Evolutionary conservation across 768 basidiomycete species (phyloP).

Genomic region (Trichaptum fuscoviolaceum): DNA sequence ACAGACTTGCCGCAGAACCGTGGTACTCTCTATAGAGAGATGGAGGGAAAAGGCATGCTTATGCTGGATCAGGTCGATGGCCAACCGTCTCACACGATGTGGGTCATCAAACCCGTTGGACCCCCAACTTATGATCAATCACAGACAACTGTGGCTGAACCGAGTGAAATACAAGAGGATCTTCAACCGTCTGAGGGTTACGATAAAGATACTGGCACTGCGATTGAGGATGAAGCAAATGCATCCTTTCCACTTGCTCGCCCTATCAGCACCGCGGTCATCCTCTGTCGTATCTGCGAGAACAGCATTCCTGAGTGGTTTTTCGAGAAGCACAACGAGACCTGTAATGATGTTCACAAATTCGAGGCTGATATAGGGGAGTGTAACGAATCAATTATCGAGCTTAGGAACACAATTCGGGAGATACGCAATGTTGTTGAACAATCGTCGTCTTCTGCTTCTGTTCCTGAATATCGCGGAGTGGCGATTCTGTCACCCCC

Average conservation of each 20-base stretch:
- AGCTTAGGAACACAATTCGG: conserved; percentile 81
- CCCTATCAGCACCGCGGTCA: conserved; percentile 74
- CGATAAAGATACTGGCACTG: neutral
- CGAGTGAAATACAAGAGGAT: neutral
- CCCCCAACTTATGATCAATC: conserved; percentile 60
- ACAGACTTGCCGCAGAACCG: conserved; percentile 18
- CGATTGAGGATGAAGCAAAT: conserved; percentile 37
- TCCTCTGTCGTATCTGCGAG: conserved; percentile 97
- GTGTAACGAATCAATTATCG: conserved; percentile 88
- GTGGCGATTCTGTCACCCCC: conserved; percentile 78
- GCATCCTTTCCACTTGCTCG: conserved; percentile 73
- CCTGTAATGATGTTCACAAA: conserved; percentile 92
- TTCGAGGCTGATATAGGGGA: conserved; percentile 92
- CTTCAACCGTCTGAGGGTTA: conserved; percentile 1
- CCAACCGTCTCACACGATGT: conserved; percentile 93
- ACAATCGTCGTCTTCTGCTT: conserved; percentile 53
- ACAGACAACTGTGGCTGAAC: conserved; percentile 6
- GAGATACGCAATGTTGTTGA: conserved; percentile 73
- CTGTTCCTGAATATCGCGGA: conserved; percentile 78
- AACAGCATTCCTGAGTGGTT: conserved; percentile 97
- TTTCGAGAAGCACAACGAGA: conserved; percentile 99
- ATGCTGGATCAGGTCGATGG: conserved; percentile 91
- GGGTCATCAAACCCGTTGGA: conserved; percentile 86
- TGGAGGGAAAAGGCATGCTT: conserved; percentile 99
- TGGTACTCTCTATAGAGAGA: conserved; percentile 62